phyloP scores from a whole-genome alignment of 1,284 basidiomycete species.

The Salmacisia buchloeana region DNA sequence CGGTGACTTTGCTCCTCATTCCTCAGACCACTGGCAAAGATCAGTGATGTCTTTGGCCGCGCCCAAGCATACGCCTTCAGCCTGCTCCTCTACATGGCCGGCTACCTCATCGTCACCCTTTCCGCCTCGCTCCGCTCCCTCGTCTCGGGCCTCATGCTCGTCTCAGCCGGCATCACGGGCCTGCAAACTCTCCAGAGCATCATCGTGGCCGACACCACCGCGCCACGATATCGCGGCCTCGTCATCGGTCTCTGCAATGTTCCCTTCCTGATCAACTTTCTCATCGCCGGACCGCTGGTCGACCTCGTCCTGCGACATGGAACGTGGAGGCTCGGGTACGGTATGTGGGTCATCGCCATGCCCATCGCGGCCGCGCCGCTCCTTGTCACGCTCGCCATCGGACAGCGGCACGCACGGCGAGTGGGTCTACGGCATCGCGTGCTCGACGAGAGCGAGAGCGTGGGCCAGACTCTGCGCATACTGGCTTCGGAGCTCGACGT shows the following conservation, averaged over 20 bases:
- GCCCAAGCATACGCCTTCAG: constrained; percentile 61
- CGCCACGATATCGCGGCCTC: constrained; percentile 70
- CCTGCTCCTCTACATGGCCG: constrained; percentile 54
- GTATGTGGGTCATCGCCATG: constrained; percentile 53
- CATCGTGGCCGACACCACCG: constrained; percentile 67
- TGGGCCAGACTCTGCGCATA: constrained; percentile 12
- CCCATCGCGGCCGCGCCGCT: constrained; percentile 43
- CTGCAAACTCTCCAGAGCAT: constrained; percentile 54
- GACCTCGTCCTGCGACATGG: constrained; percentile 56
- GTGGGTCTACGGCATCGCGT: constrained; percentile 18
- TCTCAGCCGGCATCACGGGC: constrained; percentile 51
- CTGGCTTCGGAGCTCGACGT: constrained; percentile 59
- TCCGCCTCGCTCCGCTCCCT: constrained; percentile 59
- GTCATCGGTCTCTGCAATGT: constrained; percentile 58
- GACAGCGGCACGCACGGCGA: constrained; percentile 33
- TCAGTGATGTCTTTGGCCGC: constrained; percentile 63
- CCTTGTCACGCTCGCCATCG: constrained; percentile 38
- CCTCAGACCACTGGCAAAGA: constrained; percentile 63
- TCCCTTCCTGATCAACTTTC: constrained; percentile 63
- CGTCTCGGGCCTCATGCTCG: constrained; percentile 57
- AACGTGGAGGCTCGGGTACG: constrained; percentile 71
- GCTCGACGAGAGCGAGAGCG: background rate
- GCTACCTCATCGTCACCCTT: constrained; percentile 66
- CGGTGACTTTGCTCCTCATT: background rate
- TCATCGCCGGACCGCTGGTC: constrained; percentile 63